Base-by-base conservation (phyloP, 305 asterid species). In the Salvia sclarea region DNA sequence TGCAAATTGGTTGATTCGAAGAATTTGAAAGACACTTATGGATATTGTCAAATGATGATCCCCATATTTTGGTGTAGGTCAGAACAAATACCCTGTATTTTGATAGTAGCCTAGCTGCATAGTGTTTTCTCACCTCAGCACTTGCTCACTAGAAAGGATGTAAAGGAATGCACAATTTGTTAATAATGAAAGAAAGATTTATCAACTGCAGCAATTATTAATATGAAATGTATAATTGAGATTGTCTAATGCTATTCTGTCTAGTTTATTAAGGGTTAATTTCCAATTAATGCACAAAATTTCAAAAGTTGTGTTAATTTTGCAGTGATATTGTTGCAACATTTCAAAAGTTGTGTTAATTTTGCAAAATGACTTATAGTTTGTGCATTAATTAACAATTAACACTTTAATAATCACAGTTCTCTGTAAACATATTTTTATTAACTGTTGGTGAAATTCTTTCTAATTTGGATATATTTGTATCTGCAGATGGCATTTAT, bases 401-500 rank as follows among this genome's bases (percentile, higher is more conserved):
- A 28, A 28, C 33, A 28, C 45, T 69, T 33, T 68, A 21, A 21
- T 41, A 49, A 13, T 58, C 25, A 56, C 59, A 41, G 45, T 54
- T 55, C 20, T 40, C 48, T 30, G 4, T 52, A 38, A 55, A 47
- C 14, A 41, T 68, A 57, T 38, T 48, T 49, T 11, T 31, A 2
- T 18, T 35, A 55, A 20, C 56, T 31, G 24, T 58, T 18, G 53
- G 18, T 56, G 61, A 52, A 14, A 64, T 54, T 54, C 43, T 13
- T 61, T 57, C 60, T 69, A 40, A 64, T 66, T 31, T 67, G 63
- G 66, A 59, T 72, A 54, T 65, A 65, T 58, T 30, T 72, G 17
- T 63, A 40, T 66, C 41, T 80, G 79, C 96, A 94, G 99, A 78
- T 89, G 76, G 98, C 98, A 54, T 94, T 94, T 85, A 73, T 83